Evolutionary conservation across 169 alveolate species (phyloP), one percentile per base, ranked within the genome.

Genomic region (Eimeria acervulina): DNA sequence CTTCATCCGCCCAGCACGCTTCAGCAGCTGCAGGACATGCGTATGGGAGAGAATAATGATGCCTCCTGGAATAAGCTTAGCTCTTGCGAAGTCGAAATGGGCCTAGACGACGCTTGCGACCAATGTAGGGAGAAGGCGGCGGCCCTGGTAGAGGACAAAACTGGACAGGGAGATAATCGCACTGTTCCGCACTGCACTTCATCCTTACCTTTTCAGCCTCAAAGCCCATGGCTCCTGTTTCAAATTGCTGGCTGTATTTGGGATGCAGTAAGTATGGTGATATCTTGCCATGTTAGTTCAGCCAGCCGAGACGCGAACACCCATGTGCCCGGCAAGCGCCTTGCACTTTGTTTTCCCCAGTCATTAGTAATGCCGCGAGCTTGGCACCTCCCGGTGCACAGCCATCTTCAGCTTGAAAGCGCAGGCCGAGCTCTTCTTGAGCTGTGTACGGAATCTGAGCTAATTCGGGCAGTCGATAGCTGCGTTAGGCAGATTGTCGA

Each of bases 401-500:
- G 83, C 81, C 81, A 85, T 51, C 93, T 87, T 44, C 66, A 87
- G 66, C 81, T 31, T 10, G 63, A 59, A 7, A 42, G 23, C 19
- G 93, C 93, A 38, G 38, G 80, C 13, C 78, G 70, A 33, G 0
- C 33, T 51, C 70, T 87, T 13, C 81, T 36, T 15, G 81, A 87
- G 47, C 38, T 87, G n/a, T 21, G 47, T 19, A 21, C 93, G 51
- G 93, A 59, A 33, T 1, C 63, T 61, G 47, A 33, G 13, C 23
- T 87, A 21, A 33, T 55, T 44, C 47, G 68, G 93, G 93, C 81
- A 23, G 17, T 87, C 31, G 83, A 87, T 66, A 87, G 81, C 44
- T 87, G 93, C 63, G 93, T 87, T 33, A 55, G 83, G 83, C 93
- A 87, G 7, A 21, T 87, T 59, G 81, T 87, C 47, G 93, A 87